Evolutionary conservation across 1,139 yeast genomes (phyloP).

Genomic region (Magnusiomyces suaveolens): DNA sequence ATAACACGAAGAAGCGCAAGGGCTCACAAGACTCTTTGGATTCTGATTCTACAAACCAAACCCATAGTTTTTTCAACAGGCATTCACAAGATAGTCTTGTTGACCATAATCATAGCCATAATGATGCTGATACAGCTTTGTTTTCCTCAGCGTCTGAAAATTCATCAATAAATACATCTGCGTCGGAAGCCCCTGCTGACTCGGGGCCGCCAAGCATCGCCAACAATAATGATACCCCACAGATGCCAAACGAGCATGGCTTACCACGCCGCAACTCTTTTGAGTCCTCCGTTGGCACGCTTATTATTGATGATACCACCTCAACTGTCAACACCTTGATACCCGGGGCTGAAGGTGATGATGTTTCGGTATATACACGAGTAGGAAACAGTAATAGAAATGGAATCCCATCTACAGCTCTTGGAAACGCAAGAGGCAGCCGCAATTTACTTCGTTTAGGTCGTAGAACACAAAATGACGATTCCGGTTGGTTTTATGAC

Average conservation of each 20-base stretch:
- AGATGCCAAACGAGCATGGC: not conserved
- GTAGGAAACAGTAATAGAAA: not conserved
- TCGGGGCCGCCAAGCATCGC: not conserved
- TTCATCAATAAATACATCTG: not conserved
- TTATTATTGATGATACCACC: slow-evolving; percentile 7
- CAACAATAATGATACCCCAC: not conserved
- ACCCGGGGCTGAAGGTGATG: not conserved
- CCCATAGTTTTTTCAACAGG: not conserved
- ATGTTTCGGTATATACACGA: not conserved
- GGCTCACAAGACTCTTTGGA: not conserved
- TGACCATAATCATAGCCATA: not conserved
- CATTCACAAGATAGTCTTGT: not conserved
- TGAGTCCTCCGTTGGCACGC: slow-evolving; percentile 11
- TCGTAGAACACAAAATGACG: not conserved
- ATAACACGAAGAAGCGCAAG: not conserved
- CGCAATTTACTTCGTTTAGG: not conserved
- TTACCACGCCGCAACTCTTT: slow-evolving; percentile 1
- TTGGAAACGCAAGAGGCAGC: not conserved
- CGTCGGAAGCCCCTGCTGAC: not conserved
- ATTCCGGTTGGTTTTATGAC: not conserved
- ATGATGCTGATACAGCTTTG: not conserved
- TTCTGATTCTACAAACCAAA: not conserved
- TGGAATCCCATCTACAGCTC: not conserved
- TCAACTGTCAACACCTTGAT: slow-evolving; percentile 12
- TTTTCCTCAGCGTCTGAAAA: not conserved